phyloP scores from a whole-genome alignment of 2,329 filamentous ascomycete genomes.

The Aspergillus sp. region DNA sequence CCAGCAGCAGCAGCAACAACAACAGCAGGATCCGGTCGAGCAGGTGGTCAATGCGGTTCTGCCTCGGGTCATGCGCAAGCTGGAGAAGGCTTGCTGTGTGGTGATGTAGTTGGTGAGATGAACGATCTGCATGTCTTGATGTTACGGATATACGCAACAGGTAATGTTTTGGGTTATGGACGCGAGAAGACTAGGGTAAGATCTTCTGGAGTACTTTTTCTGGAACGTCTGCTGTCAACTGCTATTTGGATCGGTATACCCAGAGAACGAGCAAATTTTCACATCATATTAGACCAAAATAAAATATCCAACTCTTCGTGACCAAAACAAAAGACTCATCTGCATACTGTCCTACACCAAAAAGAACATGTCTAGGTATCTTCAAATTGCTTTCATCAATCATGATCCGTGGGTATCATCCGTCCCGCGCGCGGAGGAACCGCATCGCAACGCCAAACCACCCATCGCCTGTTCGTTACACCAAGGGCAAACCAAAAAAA shows the following conservation, averaged over 20 bases:
- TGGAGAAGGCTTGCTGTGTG: constrained; percentile 68
- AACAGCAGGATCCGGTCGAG: constrained; percentile 57
- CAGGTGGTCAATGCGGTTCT: constrained; percentile 61
- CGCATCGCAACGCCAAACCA: background rate
- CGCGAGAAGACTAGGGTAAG: background rate
- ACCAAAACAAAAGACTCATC: too few relatives aligned
- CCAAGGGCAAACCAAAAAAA: background rate
- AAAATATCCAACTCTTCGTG: too few relatives aligned
- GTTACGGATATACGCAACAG: background rate
- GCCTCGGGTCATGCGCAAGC: constrained; percentile 59
- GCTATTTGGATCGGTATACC: constrained; percentile 18
- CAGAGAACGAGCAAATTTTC: constrained; percentile 3
- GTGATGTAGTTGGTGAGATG: constrained; percentile 60
- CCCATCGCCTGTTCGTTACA: background rate
- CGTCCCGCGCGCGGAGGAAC: background rate
- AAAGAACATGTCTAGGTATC: background rate
- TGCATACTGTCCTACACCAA: too few relatives aligned
- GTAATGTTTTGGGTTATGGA: constrained; percentile 4
- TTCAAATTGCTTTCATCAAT: background rate
- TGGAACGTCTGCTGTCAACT: background rate
- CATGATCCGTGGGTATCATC: background rate
- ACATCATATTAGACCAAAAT: too few relatives aligned
- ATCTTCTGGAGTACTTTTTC: background rate
- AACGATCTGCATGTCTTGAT: too few relatives aligned
- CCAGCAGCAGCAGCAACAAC: constrained; percentile 47